These are phyloP conservation scores for Petunia axillaris DNA, from an alignment of 257 asterid species.

Conservation along the genomic window DNA sequence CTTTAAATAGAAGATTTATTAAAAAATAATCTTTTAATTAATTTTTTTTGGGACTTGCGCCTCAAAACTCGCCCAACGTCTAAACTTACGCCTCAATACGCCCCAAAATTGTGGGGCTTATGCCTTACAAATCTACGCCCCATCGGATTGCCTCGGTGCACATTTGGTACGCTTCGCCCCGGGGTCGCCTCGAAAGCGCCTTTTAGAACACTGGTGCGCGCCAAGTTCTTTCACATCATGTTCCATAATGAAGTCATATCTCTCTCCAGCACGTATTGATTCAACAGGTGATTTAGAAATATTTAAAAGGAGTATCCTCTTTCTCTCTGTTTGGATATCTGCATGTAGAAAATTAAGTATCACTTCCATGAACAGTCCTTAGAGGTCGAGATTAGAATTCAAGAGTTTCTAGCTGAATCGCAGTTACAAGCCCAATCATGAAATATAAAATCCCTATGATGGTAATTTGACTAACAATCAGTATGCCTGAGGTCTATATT, in stretches of 20 bases:
- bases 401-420: not conserved
- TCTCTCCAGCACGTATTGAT: constrained; percentile 94
- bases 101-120: too few species aligned
- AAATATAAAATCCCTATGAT: not conserved
- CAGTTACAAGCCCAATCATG: not conserved
- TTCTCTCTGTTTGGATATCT: constrained; percentile 96
- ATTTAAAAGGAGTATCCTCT: constrained; percentile 87
- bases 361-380: constrained; percentile 8
- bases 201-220: too few species aligned
- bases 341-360: constrained; percentile 60
- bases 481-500: not conserved
- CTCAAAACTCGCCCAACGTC: too few species aligned
- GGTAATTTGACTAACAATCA: not conserved
- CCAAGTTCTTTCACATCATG: constrained; percentile 94
- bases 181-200: too few species aligned
- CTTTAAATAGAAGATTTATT: too few species aligned
- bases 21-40: too few species aligned
- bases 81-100: too few species aligned
- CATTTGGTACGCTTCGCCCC: too few species aligned
- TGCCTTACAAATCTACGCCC: too few species aligned
- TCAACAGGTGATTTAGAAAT: constrained; percentile 93
- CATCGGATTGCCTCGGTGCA: too few species aligned
- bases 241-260: constrained; percentile 97
- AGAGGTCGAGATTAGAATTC: not conserved
- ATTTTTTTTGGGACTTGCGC: too few species aligned